Evolutionary conservation across 2,329 filamentous ascomycete species (phyloP), one percentile per base, ranked within the genome.

Genomic region (Monilinia fructicola): DNA sequence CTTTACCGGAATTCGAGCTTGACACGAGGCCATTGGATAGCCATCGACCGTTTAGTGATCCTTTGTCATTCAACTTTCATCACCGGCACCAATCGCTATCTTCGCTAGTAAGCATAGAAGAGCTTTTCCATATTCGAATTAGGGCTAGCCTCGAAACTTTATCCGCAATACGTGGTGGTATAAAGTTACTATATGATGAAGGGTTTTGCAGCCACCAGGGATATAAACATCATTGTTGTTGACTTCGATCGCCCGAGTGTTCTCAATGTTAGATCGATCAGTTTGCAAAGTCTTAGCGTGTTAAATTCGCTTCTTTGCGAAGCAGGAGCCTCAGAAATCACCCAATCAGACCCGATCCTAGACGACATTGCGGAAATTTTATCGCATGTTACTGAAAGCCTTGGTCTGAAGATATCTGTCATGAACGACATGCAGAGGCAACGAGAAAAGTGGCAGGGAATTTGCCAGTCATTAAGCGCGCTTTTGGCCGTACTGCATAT

Each of bases 181-280:
- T 12, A 11, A 18, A 31, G 16, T 31, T 62, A 12, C 9, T 62
- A 28, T 10, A 28, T 0, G 4, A 62, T 18, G 59, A 62, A 62
- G 48, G 48, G 11, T 54, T 62, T 10, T 62, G 31, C 5, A 58
- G 18, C 40, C 9, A n/a, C 31, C n/a, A 18, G 5, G 18, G n/a
- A 23, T 62, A 62, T 10, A 62, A 62, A 42, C 14, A 31, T 54
- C 9, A 42, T 53, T 5, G 59, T 62, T 18, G 48, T 11, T 18
- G 59, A 62, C 16, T 4, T 5, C 16, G 16, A 54, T 2, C 46
- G 59, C 1, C 59, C 59, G 4, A 28, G n/a, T 7, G n/a, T 54
- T 11, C 59, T 62, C 3, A 54, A 38, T 21, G 10, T 62, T 40
- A 26, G 23, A 21, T 44, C 31, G 0, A 10, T 62, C 6, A 62